Percentiles rank a stretch among this genome's conserved stretches.
phyloP scores from a whole-genome alignment of 345 rosid species.

The Eucalyptus polyanthemos region DNA sequence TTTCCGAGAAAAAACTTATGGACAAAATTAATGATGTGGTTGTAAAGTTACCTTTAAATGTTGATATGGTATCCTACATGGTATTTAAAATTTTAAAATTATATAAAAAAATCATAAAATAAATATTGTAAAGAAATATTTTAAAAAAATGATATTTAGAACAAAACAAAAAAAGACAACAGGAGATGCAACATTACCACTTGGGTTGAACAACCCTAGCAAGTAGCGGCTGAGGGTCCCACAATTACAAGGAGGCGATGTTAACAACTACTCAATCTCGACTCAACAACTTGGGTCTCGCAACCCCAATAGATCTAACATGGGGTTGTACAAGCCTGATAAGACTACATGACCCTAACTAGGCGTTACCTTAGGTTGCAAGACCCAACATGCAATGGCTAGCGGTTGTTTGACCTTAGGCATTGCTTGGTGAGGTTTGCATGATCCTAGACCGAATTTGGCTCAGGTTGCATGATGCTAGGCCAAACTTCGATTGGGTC shows the following conservation, averaged over 20 bases:
- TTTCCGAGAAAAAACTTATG: rapidly evolving
- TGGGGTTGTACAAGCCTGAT: neutral
- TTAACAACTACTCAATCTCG: neutral
- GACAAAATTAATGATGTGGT: neutral
- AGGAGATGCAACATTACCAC: neutral
- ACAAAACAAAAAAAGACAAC: neutral
- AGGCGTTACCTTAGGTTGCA: neutral
- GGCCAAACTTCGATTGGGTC: neutral
- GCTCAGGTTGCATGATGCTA: neutral
- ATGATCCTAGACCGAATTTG: neutral
- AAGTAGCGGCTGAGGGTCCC: neutral
- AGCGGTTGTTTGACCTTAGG: neutral
- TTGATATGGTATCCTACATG: neutral
- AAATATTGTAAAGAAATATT: neutral
- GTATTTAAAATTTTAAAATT: neutral
- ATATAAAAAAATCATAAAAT: neutral
- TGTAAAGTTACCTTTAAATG: neutral
- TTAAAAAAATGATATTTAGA: neutral
- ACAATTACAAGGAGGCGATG: neutral
- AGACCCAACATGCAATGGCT: neutral
- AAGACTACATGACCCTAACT: rapidly evolving
- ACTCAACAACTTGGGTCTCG: neutral
- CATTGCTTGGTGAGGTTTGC: neutral
- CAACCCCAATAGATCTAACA: neutral
- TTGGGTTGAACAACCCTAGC: neutral